Evolutionary conservation across 2,329 filamentous ascomycete species (phyloP), one percentile per base, ranked within the genome.

Genomic region (Sporothrix sp.): DNA sequence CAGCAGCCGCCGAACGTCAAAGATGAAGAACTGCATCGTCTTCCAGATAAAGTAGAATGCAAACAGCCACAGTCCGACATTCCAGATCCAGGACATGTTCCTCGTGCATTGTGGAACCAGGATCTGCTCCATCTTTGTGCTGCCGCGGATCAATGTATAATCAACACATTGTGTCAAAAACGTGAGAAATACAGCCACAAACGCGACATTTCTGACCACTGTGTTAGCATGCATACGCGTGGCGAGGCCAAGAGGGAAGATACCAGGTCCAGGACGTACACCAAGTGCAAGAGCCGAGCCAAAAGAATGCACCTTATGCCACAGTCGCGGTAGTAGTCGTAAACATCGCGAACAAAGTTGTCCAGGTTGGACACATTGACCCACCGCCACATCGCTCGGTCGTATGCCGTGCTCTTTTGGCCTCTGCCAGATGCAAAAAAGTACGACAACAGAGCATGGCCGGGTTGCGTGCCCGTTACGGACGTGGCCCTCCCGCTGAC

Each of bases 381-480:
- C 86, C 90, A 96, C 66, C 87, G 79, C 84, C 88, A 96, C 71
- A 95, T 79, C 3, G 90, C 89, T 65, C 83, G 85, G 62, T 91
- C 85, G 65, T 81, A 81, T 11, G 69, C 68, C 48, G 63, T 67
- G 9, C 65, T 52, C 7, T 50, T 53, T 20, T 54, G 48, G 11
- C 21, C 7, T 16, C 53, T 48, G 10, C 51, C 48, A 1, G 48
- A 50, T 3, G 51, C 36, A 7, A 47, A 48, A 25, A 57, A 57
- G 42, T 57, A 56, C 10, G 55, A 57, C 35, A 57, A 20, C 23
- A 58, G 42, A 1, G 55, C 54, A 13, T 53, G 37, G 7, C 54
- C 54, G 4, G 56, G 52, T 8, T 21, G 11, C 27, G 6, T 47
- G 3, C n/a, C 18, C 9, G 21, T 32, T 3, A 18, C 40, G 2